Conservation (phyloP, 192 early-diverging fungal species). For the Coemansia sp. region DNA sequence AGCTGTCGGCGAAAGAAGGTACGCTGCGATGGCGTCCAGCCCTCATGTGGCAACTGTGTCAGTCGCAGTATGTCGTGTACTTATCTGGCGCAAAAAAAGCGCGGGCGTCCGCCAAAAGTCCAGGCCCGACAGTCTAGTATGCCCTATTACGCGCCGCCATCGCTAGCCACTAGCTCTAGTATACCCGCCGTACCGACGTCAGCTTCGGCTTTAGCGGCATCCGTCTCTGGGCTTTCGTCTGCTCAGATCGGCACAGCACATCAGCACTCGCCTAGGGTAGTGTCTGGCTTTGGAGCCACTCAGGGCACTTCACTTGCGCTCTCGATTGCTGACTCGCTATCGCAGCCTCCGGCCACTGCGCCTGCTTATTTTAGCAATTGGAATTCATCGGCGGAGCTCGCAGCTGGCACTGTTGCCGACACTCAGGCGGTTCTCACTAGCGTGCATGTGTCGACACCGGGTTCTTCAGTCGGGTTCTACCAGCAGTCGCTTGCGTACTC, state of each 20-base stretch:
- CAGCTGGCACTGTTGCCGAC: background rate
- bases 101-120: constrained; percentile 50
- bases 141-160: constrained; percentile 17
- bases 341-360: background rate
- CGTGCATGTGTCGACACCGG: background rate
- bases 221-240: background rate
- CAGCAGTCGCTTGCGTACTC: constrained; percentile 9
- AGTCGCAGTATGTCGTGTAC: constrained; percentile 38
- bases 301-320: background rate
- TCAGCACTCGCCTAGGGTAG: background rate
- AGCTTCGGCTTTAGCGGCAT: background rate
- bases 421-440: background rate
- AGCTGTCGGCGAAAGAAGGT: constrained; percentile 56
- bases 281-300: background rate
- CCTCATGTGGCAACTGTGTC: constrained; percentile 54
- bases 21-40: constrained; percentile 56
- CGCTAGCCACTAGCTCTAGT: background rate
- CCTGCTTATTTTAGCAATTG: constrained; percentile 6
- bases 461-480: constrained; percentile 4
- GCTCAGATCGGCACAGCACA: background rate
- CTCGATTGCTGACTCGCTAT: background rate
- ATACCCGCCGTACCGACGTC: background rate
- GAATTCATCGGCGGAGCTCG: background rate
- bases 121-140: constrained; percentile 11
- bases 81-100: constrained; percentile 47